Percentiles rank a stretch among this genome's conserved stretches.
phyloP scores from a whole-genome alignment of 106 monocot species.

The Acanthochlamys bracteata region DNA sequence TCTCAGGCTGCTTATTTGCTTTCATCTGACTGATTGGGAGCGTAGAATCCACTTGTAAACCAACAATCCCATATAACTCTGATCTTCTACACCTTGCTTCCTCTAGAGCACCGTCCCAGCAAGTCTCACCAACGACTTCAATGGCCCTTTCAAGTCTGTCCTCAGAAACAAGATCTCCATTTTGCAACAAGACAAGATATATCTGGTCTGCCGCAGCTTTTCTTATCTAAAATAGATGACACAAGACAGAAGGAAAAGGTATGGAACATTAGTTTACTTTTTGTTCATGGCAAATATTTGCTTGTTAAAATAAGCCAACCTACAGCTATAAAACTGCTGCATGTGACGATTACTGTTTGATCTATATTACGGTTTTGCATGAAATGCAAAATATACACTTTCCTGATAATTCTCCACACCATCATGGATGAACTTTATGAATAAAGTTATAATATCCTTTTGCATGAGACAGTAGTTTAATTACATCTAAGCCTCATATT shows the following conservation, averaged over 20 bases:
- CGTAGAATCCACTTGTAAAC: conserved; percentile 20
- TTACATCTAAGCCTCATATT: too few relatives aligned
- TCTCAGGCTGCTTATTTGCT: conserved; percentile 4
- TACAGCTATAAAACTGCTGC: too few relatives aligned
- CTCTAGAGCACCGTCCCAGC: conserved; percentile 81
- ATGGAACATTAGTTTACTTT: too few relatives aligned
- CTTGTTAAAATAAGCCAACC: too few relatives aligned
- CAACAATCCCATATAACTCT: conserved; percentile 33
- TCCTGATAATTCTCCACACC: too few relatives aligned
- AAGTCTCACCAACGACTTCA: conserved; percentile 72
- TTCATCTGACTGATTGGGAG: neutral
- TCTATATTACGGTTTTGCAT: too few relatives aligned
- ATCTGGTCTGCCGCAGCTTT: conserved; percentile 86
- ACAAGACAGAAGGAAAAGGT: neutral
- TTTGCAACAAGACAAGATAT: conserved; percentile 84
- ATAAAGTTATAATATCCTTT: too few relatives aligned
- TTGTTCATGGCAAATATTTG: neutral
- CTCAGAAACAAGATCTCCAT: conserved; percentile 25
- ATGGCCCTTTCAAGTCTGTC: conserved; percentile 41
- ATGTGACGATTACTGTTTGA: too few relatives aligned
- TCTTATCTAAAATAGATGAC: conserved; percentile 38
- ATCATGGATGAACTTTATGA: too few relatives aligned
- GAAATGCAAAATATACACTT: too few relatives aligned
- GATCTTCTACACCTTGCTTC: conserved; percentile 36
- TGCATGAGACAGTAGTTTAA: too few relatives aligned